A percentile compares a stretch with the other conserved stretches of the same genome.
Conservation (phyloP, 2,329 filamentous ascomycete species). For the Clonostachys rhizophaga region DNA sequence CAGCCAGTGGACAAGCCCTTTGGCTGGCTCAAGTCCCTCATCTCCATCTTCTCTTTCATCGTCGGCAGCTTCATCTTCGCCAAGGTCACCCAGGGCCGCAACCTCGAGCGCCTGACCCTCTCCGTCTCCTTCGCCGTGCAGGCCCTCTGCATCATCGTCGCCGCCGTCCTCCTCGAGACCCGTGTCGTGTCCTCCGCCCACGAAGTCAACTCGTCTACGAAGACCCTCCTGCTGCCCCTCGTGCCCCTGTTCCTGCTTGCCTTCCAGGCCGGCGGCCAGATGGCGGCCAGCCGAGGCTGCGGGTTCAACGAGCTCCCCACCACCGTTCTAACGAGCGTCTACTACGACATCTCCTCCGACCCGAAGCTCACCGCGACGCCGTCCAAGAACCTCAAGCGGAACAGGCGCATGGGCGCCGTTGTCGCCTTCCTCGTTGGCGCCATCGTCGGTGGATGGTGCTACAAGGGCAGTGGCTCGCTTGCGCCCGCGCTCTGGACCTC, state of each 20-base stretch:
- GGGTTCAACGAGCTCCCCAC: slow-evolving; percentile 50
- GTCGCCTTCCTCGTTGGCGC: slow-evolving; percentile 40
- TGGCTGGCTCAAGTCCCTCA: slow-evolving; percentile 42
- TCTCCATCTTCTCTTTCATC: slow-evolving; percentile 49
- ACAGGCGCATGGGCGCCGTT: slow-evolving; percentile 38
- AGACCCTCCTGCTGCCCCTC: slow-evolving; percentile 11
- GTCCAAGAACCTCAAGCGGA: slow-evolving; percentile 40
- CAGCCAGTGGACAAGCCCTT: slow-evolving; percentile 44
- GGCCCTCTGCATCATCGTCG: slow-evolving; percentile 41
- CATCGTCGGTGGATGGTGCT: slow-evolving; percentile 42
- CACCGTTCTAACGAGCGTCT: slow-evolving; percentile 48
- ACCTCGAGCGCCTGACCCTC: slow-evolving; percentile 30
- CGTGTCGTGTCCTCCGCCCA: not conserved
- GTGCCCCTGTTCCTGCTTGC: slow-evolving; percentile 30
- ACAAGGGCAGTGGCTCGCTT: slow-evolving; percentile 30
- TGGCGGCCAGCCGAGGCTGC: slow-evolving; percentile 40
- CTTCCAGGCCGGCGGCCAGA: slow-evolving; percentile 49
- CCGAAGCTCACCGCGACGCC: slow-evolving; percentile 33
- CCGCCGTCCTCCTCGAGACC: slow-evolving; percentile 45
- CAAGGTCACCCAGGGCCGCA: slow-evolving; percentile 10
- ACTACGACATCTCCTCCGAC: slow-evolving; percentile 48
- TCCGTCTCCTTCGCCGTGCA: slow-evolving; percentile 46
- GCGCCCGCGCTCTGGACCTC: slow-evolving; percentile 36
- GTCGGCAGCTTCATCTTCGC: slow-evolving; percentile 45
- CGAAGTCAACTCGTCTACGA: not conserved